These are phyloP conservation scores for Thielaviopsis musarum DNA, from an alignment of 2,329 filamentous ascomycete species.

Conservation along the genomic window DNA sequence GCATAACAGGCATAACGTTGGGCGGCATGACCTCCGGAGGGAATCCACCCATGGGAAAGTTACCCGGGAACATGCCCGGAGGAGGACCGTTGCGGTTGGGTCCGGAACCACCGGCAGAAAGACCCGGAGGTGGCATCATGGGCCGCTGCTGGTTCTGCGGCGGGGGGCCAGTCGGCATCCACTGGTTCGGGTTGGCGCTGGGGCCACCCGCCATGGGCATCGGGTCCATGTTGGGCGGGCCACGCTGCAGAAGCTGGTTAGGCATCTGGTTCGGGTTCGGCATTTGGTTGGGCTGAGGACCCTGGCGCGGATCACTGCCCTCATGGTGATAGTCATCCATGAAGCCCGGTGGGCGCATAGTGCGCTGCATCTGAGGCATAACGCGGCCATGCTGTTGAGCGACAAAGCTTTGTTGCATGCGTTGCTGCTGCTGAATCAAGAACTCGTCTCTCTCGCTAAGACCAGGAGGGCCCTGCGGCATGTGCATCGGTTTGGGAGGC, in stretches of 20 bases:
- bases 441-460: slow-evolving; percentile 5
- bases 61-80: slow-evolving; percentile 44
- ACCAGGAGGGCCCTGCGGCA: background rate
- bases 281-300: slow-evolving; percentile 29
- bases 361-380: slow-evolving; percentile 17
- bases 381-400: slow-evolving; percentile 8
- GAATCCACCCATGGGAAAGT: slow-evolving; percentile 33
- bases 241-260: slow-evolving; percentile 49
- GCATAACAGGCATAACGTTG: slow-evolving; percentile 31
- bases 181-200: slow-evolving; percentile 26
- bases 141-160: slow-evolving; percentile 18
- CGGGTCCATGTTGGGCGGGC: slow-evolving; percentile 43
- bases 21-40: slow-evolving; percentile 21
- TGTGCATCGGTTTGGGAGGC: slow-evolving; percentile 9
- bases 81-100: slow-evolving; percentile 30
- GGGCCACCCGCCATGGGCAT: slow-evolving; percentile 26
- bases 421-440: slow-evolving; percentile 21
- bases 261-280: slow-evolving; percentile 18
- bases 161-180: slow-evolving; percentile 29
- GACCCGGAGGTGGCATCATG: slow-evolving; percentile 45
- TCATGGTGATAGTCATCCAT: slow-evolving; percentile 37
- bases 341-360: slow-evolving; percentile 32
- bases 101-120: slow-evolving; percentile 19
- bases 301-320: slow-evolving; percentile 28
- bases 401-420: slow-evolving; percentile 15